phyloP scores from a whole-genome alignment of 306 rosid genomes.

The Crotalaria pallida region DNA sequence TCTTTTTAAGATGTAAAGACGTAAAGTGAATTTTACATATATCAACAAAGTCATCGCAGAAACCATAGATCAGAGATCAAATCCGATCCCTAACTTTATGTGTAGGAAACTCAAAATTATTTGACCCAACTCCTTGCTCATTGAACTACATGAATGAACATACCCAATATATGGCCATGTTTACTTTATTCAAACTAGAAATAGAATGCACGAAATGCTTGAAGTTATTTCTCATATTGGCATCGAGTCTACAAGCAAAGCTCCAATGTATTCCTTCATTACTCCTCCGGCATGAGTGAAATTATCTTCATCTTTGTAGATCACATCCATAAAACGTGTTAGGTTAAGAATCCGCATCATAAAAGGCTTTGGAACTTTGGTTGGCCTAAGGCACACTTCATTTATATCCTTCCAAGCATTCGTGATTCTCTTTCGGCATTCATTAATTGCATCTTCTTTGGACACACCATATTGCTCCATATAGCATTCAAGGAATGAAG shows the following conservation, averaged over 20 bases:
- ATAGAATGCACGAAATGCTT: too few species aligned
- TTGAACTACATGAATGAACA: too few species aligned
- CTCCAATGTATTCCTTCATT: conserved; percentile 15
- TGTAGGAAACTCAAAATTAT: too few species aligned
- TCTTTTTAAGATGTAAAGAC: too few species aligned
- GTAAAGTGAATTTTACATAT: too few species aligned
- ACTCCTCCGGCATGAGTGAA: conserved; percentile 3
- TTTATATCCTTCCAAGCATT: conserved; percentile 40
- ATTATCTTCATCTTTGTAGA: conserved; percentile 11
- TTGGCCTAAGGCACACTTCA: conserved; percentile 14
- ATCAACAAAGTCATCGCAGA: too few species aligned
- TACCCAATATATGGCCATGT: too few species aligned
- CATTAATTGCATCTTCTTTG: conserved; percentile 18
- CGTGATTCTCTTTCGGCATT: neutral
- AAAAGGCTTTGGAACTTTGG: neutral
- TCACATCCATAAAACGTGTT: neutral
- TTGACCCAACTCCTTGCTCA: too few species aligned
- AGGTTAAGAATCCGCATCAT: neutral
- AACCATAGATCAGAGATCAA: too few species aligned
- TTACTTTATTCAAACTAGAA: too few species aligned
- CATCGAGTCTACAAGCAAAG: conserved; percentile 14
- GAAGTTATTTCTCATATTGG: too few species aligned
- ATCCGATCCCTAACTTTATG: too few species aligned
- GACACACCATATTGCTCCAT: conserved; percentile 10
- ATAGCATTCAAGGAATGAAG: conserved; percentile 26